Percentiles rank a stretch among this genome's conserved stretches.
phyloP scores from a whole-genome alignment of 148 eudicot species.

The Chenopodium formosanum region DNA sequence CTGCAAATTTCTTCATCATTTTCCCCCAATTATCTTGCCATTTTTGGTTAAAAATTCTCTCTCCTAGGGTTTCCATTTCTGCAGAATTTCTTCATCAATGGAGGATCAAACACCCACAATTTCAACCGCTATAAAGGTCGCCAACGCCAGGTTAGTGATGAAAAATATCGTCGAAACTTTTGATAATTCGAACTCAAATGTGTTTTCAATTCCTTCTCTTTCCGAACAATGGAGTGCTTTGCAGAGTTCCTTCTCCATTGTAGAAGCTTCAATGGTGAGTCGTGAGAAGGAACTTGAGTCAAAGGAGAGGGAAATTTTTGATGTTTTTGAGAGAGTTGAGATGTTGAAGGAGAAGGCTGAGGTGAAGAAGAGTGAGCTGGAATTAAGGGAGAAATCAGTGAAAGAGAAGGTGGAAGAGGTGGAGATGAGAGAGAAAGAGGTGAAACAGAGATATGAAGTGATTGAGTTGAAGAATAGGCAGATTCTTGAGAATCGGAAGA shows the following conservation, averaged over 20 bases:
- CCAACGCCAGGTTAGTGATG: slow-evolving; percentile 7
- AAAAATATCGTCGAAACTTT: neutral
- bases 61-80: neutral
- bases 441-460: slow-evolving; percentile 1
- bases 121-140: neutral
- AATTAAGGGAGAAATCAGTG: slow-evolving; percentile 5
- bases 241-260: slow-evolving; percentile 10
- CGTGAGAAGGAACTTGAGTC: slow-evolving; percentile 14
- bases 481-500: neutral
- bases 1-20: neutral
- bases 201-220: neutral
- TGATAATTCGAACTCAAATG: slow-evolving; percentile 10
- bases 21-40: neutral
- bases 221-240: slow-evolving; percentile 18
- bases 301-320: slow-evolving; percentile 8
- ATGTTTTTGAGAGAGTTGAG: neutral
- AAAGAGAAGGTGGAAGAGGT: neutral
- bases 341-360: neutral
- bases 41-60: neutral
- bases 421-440: slow-evolving; percentile 6
- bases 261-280: slow-evolving; percentile 2
- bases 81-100: slow-evolving; percentile 9
- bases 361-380: neutral
- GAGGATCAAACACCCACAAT: slow-evolving; percentile 6
- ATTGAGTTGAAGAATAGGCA: neutral